Conservation (phyloP, 78 protist species). For the Pigoraptor vietnamica region DNA sequence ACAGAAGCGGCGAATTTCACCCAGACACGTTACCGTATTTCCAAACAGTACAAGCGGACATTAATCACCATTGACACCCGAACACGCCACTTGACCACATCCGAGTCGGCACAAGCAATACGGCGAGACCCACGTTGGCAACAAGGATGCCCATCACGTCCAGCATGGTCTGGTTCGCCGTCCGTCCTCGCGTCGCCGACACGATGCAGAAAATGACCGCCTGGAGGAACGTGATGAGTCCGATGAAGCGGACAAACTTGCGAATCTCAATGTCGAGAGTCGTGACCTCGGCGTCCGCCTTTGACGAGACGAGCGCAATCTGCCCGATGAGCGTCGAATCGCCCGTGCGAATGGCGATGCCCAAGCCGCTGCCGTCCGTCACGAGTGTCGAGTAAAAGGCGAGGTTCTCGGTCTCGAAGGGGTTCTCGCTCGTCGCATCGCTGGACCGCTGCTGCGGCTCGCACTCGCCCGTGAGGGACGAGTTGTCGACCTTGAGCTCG, state of each 20-base stretch:
- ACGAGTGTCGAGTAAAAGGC: conserved; percentile 73
- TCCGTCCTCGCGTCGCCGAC: neutral
- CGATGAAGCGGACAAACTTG: conserved; percentile 24
- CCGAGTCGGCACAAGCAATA: conserved; percentile 25
- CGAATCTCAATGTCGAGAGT: neutral
- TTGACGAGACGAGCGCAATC: conserved; percentile 60
- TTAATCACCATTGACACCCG: neutral
- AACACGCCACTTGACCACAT: too few relatives aligned
- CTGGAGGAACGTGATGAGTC: neutral
- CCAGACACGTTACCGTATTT: too few relatives aligned
- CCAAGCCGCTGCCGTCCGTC: conserved; percentile 71
- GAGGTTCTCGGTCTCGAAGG: conserved; percentile 66
- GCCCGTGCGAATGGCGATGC: conserved; percentile 76
- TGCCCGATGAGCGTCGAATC: conserved; percentile 85
- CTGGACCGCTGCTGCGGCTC: conserved; percentile 69
- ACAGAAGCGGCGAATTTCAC: too few relatives aligned
- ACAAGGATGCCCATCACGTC: neutral
- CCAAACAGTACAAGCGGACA: conserved; percentile 10
- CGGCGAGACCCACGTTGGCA: neutral
- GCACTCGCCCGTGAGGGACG: conserved; percentile 92
- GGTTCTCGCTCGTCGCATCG: conserved; percentile 49
- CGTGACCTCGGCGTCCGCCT: neutral
- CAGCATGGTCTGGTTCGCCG: neutral
- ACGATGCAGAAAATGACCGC: conserved; percentile 10
- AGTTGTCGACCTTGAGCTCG: conserved; percentile 51